Base-by-base conservation (phyloP, 495 filamentous ascomycete species). In the Penicillium manginii region DNA sequence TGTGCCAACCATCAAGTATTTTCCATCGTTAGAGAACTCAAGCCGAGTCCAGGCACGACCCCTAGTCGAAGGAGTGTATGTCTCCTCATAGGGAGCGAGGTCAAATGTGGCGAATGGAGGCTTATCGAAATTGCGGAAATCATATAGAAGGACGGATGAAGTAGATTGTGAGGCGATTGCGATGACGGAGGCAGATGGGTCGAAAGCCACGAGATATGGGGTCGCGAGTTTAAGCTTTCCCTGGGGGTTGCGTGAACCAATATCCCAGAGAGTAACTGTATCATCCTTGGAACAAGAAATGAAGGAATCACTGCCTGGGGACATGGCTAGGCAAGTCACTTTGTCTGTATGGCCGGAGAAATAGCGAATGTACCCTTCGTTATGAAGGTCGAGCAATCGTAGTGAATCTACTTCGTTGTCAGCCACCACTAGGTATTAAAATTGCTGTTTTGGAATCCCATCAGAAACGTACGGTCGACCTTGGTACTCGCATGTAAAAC, bases 401-500 rank as follows among this genome's bases (percentile, higher is more conserved):
- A 99, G 88, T 1, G 89, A 90, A 71, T 98, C 88, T 79, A 32
- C 18, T 17, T 7, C 14, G 31, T n/a, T 7, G 52, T 50, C 7
- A 50, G 54, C 17, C 21, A 37, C 33, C 33, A 37, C 15, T 4
- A 10, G 1, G 35, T 37, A 14, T 37, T n/a, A 2, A 14, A 32
- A 23, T 48, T 11, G 10, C 37, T 15, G n/a, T 23, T 8, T 29
- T 8, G 15, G 9, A 17, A 6, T 21, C 35, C 35, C 15, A n/a
- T 37, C 11, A 18, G 46, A 18, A 40, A 70, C 73, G 43, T 74
- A 78, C 76, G 67, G 65, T 99, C 96, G 43, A 92, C 85, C 64
- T 97, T 97, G 4, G 94, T 98, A 69, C 90, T 94, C 39, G 96
- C 91, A 68, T 99, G 97, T 31, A 98, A 88, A 57, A 99, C 88